Evolutionary conservation across 2,329 filamentous ascomycete genomes (phyloP), one percentile per base, ranked within the genome.

Genomic region (Pezicula neosporulosa): DNA sequence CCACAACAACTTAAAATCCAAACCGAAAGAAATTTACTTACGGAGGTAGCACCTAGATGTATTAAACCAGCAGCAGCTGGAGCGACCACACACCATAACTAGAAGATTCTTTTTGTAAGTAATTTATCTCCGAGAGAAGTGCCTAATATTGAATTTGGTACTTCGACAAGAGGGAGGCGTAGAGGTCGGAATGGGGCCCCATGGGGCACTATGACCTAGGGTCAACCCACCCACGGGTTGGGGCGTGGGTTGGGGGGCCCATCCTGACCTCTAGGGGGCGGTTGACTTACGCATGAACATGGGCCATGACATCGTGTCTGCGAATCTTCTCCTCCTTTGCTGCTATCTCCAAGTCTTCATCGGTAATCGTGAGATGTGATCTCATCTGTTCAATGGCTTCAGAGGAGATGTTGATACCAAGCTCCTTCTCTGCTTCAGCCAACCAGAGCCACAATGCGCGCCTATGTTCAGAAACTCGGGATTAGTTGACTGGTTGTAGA

Each of bases 401-500:
- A 16, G 78, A 68, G 12, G 81, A 83, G 65, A 96, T 91, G 8
- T 80, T 74, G 44, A 96, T 80, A 3, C 90, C 90, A 2, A 96
- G 80, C 69, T 92, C 86, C 68, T 85, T 85, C 75, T 96, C 87
- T 13, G 80, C 77, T 75, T 96, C 86, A 24, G 91, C 91, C 16
- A 96, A 86, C 71, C 80, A 85, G 41, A 93, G 75, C 91, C 91
- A 96, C 19, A 96, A 82, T 67, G 89, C 80, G 57, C 91, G 83
- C 90, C 90, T 24, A 6, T 24, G 21, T 6, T 24, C 21, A 24
- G 21, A 24, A 24, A 24, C 21, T 24, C 21, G 21, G 6, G 21
- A 6, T 24, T 24, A 24, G 21, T 24, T 24, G 3, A 6, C 6
- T 24, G 3, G 95, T 50, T 33, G 4, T 9, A 33, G 28, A 7